Evolutionary conservation across 2,329 filamentous ascomycete species (phyloP), one percentile per base, ranked within the genome.

Genomic region (Albophoma yamanashiensis): DNA sequence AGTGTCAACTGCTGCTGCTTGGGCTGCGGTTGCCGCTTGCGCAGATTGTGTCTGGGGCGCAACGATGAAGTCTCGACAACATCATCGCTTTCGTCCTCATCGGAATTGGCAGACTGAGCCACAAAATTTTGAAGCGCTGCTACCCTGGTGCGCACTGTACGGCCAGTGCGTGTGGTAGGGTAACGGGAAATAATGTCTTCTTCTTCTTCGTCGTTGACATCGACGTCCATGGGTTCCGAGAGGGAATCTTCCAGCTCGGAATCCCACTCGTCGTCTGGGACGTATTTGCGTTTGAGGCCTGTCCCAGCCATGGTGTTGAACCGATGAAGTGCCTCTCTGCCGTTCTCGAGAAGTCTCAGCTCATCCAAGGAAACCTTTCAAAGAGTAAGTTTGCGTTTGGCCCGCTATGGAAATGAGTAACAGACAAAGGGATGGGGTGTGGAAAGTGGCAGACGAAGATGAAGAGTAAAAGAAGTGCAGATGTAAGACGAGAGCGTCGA

Each of bases 341-440:
- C 75, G 67, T 73, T 74, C 40, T 71, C 64, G 14, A 73, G 62
- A 5, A 63, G 60, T 58, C 71, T 57, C 0, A 76, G 67, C 12
- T 73, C 61, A 25, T 67, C 61, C 27, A 69, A 64, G 22, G 68
- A 60, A 55, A 76, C 62, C 74, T 76, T 64, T 27, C 38, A 25
- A 38, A 42, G 8, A 53, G 66, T 69, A 59, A 70, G 66, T 61
- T 5, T 17, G 14, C 11, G 34, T 55, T 36, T 36, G 20, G 17
- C 31, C 15, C 22, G 20, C 12, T 4, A 20, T 15, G 6, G 22
- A 22, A 34, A 36, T 22, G 31, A 55, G 50, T 20, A 20, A 20
- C 20, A 11, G 1, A 22, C 11, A 9, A 9, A 27, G 31, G 45
- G 15, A 8, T 12, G 9, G 12, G n/a, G 14, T n/a, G 15, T 6